Percentiles rank a stretch among this genome's conserved stretches.
Evolutionary conservation across 371 early-diverging fungal species (phyloP).

Genomic region (Syncephalastrum racemosum): DNA sequence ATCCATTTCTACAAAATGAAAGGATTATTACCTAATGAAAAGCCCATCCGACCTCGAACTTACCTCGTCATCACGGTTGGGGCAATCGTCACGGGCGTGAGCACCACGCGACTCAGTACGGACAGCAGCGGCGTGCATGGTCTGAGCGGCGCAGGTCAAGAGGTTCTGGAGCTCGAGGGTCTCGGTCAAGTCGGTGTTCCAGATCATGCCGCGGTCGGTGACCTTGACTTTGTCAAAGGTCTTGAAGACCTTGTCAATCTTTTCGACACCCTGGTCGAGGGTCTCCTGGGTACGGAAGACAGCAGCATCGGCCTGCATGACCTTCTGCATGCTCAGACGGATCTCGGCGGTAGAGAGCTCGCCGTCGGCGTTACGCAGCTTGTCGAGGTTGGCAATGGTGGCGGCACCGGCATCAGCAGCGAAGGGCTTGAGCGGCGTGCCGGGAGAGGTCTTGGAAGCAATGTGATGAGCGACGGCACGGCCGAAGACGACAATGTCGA

Average conservation of each 20-base stretch:
- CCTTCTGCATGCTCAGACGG: constrained; percentile 96
- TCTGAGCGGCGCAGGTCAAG: constrained; percentile 90
- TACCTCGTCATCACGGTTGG: constrained; percentile 49
- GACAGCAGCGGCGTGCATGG: constrained; percentile 85
- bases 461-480: constrained; percentile 96
- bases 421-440: constrained; percentile 82
- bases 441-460: constrained; percentile 83
- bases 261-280: constrained; percentile 75
- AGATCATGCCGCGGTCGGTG: constrained; percentile 93
- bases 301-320: constrained; percentile 97
- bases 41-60: not conserved
- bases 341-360: constrained; percentile 79
- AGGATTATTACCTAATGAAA: not conserved
- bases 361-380: constrained; percentile 84
- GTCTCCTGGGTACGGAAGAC: constrained; percentile 94
- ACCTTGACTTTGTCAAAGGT: too few species aligned
- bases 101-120: constrained; percentile 96
- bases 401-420: constrained; percentile 85
- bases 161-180: constrained; percentile 96
- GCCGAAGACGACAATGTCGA: constrained; percentile 97
- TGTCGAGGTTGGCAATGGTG: constrained; percentile 94
- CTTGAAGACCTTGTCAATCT: constrained; percentile 48
- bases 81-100: constrained; percentile 93
- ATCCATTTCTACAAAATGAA: constrained; percentile 84
- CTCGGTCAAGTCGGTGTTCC: constrained; percentile 97